phyloP scores from a whole-genome alignment of 805 yeast species.

The Blastobotrys robertii region DNA sequence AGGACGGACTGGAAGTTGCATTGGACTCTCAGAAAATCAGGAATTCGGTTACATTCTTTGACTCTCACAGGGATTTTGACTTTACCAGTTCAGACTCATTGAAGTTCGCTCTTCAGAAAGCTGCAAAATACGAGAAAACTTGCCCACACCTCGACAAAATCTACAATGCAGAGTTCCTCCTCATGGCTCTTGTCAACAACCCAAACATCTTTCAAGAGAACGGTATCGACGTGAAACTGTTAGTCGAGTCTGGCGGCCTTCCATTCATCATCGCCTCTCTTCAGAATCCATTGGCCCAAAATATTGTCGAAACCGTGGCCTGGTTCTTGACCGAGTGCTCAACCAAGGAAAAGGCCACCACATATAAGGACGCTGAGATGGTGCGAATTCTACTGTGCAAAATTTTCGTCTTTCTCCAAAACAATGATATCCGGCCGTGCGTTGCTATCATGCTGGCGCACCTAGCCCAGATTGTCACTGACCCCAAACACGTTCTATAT shows the following conservation, averaged over 20 bases:
- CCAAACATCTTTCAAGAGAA: slow-evolving; percentile 25
- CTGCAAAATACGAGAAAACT: no score
- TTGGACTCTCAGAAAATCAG: slow-evolving; percentile 36
- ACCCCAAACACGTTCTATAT: slow-evolving; percentile 67
- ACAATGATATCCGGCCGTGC: slow-evolving; percentile 32
- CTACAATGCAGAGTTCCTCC: slow-evolving; percentile 62
- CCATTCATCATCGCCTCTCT: slow-evolving; percentile 34
- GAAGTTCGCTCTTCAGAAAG: background rate
- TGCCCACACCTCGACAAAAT: no score
- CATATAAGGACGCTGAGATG: slow-evolving; percentile 46
- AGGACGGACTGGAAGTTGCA: slow-evolving; percentile 40
- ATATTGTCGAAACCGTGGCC: slow-evolving; percentile 3
- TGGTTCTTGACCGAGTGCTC: background rate
- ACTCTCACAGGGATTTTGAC: slow-evolving; percentile 5
- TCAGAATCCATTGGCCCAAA: slow-evolving; percentile 1
- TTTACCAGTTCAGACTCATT: background rate
- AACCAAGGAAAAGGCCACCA: slow-evolving; percentile 31
- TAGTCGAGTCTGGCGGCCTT: slow-evolving; percentile 49
- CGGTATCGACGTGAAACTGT: slow-evolving; percentile 41
- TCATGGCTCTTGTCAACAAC: slow-evolving; percentile 51
- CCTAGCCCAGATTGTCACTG: slow-evolving; percentile 45
- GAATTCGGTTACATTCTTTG: slow-evolving; percentile 33
- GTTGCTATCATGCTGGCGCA: slow-evolving; percentile 48
- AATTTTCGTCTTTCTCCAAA: slow-evolving; percentile 3
- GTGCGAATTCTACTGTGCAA: slow-evolving; percentile 32